These are phyloP conservation scores for Fusarium pseudocircinatum DNA, from an alignment of 2,329 filamentous ascomycete genomes.

Conservation along the genomic window DNA sequence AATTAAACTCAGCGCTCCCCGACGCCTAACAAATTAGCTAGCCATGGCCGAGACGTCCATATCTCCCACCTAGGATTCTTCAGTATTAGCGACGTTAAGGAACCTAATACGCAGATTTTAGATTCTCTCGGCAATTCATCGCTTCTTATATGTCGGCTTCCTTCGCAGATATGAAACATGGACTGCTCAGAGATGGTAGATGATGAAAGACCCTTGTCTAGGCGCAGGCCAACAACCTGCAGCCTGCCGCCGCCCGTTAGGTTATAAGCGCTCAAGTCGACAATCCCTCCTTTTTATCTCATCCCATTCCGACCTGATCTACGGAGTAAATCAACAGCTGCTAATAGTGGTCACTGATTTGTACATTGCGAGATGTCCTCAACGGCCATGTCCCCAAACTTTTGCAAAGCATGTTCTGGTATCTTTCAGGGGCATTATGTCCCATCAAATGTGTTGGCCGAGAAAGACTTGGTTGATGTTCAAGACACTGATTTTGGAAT, in stretches of 20 bases:
- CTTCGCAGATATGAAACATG: background rate
- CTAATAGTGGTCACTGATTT: too few species aligned
- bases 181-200: background rate
- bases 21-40: slow-evolving; percentile 2
- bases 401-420: slow-evolving; percentile 12
- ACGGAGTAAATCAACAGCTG: too few species aligned
- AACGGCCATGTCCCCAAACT: background rate
- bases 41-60: background rate
- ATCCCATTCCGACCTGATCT: background rate
- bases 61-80: background rate
- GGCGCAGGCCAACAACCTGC: background rate
- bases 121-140: background rate
- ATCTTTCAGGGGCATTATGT: slow-evolving; percentile 24
- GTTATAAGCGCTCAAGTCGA: background rate
- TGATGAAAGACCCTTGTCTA: background rate
- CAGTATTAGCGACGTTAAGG: background rate
- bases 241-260: background rate
- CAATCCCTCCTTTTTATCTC: background rate
- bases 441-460: background rate
- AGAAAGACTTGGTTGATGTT: slow-evolving; percentile 6
- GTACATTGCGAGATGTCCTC: background rate
- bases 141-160: background rate
- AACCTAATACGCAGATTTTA: background rate
- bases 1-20: background rate
- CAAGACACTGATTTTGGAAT: background rate